These are phyloP conservation scores for Chlorella sorokiniana DNA, from an alignment of 139 green algal species.

Conservation along the genomic window DNA sequence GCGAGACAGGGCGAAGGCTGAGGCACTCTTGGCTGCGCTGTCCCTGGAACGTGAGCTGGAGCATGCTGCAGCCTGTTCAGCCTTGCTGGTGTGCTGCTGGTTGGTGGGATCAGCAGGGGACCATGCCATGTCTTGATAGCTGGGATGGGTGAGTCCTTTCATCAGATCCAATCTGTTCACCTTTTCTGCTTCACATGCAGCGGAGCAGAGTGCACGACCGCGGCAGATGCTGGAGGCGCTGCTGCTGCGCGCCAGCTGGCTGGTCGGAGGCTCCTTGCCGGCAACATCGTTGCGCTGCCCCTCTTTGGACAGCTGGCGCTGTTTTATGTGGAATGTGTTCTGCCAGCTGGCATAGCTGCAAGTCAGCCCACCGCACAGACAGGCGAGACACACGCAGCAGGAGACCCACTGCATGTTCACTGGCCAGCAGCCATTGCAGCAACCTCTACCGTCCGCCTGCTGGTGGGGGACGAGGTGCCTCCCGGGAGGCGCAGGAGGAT, in stretches of 20 bases:
- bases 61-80: too few relatives aligned
- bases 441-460: background rate
- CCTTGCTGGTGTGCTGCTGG: too few relatives aligned
- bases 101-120: too few relatives aligned
- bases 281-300: conserved; percentile 55
- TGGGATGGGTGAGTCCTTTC: background rate
- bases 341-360: background rate
- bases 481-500: background rate
- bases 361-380: background rate
- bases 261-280: conserved; percentile 50
- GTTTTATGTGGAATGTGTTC: conserved; percentile 16
- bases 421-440: too few relatives aligned
- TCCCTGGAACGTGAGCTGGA: background rate
- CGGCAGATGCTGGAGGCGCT: conserved; percentile 33
- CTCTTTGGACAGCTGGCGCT: conserved; percentile 49
- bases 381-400: background rate
- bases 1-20: background rate
- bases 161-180: background rate
- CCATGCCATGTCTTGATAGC: too few relatives aligned
- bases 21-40: conserved; percentile 21
- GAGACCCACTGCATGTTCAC: too few relatives aligned
- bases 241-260: conserved; percentile 39
- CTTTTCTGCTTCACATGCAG: background rate
- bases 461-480: conserved; percentile 15
- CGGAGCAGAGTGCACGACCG: background rate